phyloP scores from a whole-genome alignment of 2,329 filamentous ascomycete genomes.

The Fusarium torreyae region DNA sequence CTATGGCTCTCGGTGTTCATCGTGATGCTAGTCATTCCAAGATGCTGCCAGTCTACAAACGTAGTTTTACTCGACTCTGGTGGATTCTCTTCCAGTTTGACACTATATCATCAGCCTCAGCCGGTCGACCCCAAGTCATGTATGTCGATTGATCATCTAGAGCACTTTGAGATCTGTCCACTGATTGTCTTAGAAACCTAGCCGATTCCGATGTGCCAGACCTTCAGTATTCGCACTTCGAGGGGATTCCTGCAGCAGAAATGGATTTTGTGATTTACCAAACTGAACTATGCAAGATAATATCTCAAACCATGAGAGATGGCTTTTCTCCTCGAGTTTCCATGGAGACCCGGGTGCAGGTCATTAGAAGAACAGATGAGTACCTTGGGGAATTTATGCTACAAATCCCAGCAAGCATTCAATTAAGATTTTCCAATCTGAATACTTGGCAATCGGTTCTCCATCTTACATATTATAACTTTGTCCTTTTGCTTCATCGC shows the following conservation, averaged over 20 bases:
- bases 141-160: background rate
- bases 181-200: slow-evolving; percentile 1
- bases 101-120: slow-evolving; percentile 14
- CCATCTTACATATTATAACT: slow-evolving; percentile 10
- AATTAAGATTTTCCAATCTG: background rate
- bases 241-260: background rate
- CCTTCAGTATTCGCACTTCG: background rate
- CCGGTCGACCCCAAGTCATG: slow-evolving; percentile 22
- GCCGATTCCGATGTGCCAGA: slow-evolving; percentile 9
- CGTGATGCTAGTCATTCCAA: slow-evolving; percentile 13
- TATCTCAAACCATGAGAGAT: slow-evolving; percentile 8
- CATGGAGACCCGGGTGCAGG: background rate
- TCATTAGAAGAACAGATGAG: slow-evolving; percentile 11
- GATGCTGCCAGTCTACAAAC: slow-evolving; percentile 19
- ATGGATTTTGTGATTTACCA: background rate
- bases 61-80: slow-evolving; percentile 13
- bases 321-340: slow-evolving; percentile 16
- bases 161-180: rapidly evolving
- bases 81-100: slow-evolving; percentile 27
- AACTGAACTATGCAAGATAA: slow-evolving; percentile 13
- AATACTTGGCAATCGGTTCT: slow-evolving; percentile 16
- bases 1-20: slow-evolving; percentile 21
- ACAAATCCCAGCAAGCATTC: background rate
- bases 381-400: slow-evolving; percentile 1
- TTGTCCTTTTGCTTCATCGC: slow-evolving; percentile 8